A percentile compares a stretch with the other conserved stretches of the same genome.
These are phyloP conservation scores for Neofusicoccum umdonicola DNA, from an alignment of 2,329 filamentous ascomycete genomes.

Conservation along the genomic window DNA sequence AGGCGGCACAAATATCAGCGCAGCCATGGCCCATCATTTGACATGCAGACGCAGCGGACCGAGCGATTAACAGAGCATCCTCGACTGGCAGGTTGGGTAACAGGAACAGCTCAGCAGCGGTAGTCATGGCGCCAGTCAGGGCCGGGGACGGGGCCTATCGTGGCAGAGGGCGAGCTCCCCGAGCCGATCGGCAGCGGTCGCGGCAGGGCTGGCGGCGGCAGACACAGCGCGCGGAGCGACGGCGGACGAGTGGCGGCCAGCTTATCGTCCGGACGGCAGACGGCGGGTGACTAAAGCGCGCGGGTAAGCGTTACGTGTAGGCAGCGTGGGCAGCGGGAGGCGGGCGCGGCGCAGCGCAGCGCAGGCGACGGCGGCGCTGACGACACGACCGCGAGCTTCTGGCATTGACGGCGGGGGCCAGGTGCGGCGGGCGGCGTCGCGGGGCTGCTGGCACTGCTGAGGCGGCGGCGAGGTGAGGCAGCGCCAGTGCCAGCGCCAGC, in stretches of 20 bases:
- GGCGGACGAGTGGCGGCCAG: conserved; percentile 19
- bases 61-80: not conserved
- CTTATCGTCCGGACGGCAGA: conserved; percentile 33
- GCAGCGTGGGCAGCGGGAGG: conserved; percentile 16
- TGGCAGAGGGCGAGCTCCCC: not conserved
- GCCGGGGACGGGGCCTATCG: not conserved
- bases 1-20: not conserved
- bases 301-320: conserved; percentile 31
- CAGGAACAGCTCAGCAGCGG: not conserved
- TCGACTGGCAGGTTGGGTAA: not conserved
- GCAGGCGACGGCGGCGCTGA: no score
- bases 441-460: no score
- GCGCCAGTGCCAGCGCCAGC: no score
- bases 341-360: not conserved
- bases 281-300: conserved; percentile 33
- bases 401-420: no score
- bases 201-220: not conserved
- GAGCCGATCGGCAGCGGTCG: not conserved
- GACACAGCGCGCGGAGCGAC: not conserved
- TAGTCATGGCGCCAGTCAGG: conserved; percentile 13
- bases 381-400: no score
- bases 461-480: no score
- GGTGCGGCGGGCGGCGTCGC: no score
- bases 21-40: not conserved
- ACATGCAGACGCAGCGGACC: not conserved